Evolutionary conservation across 225 moss, liverwort and hornwort genomes (phyloP).

Genomic region (Ulota crispa): DNA sequence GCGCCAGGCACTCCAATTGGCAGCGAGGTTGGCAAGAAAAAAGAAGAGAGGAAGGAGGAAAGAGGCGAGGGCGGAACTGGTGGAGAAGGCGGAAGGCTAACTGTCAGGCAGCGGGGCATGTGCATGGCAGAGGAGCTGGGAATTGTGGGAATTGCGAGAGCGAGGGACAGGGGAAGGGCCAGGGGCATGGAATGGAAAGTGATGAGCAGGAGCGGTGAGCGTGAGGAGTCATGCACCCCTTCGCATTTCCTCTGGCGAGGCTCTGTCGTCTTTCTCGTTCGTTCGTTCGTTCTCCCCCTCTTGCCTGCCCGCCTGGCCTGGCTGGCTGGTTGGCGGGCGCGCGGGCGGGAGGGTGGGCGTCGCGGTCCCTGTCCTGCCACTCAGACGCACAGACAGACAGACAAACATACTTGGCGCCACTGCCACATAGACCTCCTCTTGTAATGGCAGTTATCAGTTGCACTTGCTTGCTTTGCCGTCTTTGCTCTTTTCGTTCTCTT

Average conservation of each 20-base stretch:
- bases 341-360: neutral
- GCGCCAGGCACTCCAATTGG: neutral
- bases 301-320: neutral
- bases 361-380: neutral
- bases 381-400: neutral
- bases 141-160: neutral
- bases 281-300: neutral
- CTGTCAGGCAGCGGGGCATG: slow-evolving; percentile 11
- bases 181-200: neutral
- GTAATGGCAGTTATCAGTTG: slow-evolving; percentile 27
- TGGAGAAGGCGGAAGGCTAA: slow-evolving; percentile 25
- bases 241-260: slow-evolving; percentile 39
- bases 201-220: slow-evolving; percentile 12
- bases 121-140: neutral
- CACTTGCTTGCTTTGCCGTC: neutral
- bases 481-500: too few species aligned
- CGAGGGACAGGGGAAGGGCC: neutral
- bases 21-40: neutral
- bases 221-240: slow-evolving; percentile 53
- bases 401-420: neutral
- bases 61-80: neutral
- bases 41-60: neutral
- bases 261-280: neutral
- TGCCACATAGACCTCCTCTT: neutral
- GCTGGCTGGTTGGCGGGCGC: neutral